Conservation (phyloP, 768 basidiomycete genomes). For the Pisolithus sp. region DNA sequence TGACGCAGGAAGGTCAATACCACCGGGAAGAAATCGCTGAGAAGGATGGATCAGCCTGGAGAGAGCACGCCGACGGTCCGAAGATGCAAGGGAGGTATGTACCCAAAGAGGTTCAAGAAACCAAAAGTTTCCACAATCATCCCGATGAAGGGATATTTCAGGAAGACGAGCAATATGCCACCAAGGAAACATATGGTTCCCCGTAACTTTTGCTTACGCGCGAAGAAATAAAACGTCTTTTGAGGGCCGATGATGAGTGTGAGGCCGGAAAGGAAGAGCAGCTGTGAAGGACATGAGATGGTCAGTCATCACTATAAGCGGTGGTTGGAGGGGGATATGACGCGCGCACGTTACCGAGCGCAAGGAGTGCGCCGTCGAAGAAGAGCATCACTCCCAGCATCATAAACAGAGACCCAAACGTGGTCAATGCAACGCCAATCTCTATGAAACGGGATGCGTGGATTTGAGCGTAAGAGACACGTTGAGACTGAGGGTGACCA, state of each 20-base stretch:
- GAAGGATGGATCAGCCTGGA: neutral
- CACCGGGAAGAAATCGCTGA: slow-evolving; percentile 97
- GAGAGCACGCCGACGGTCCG: slow-evolving; percentile 2
- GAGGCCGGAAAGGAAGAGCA: slow-evolving; percentile 90
- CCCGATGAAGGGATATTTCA: slow-evolving; percentile 93
- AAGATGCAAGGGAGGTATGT: slow-evolving; percentile 1
- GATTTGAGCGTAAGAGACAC: neutral
- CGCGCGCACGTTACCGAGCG: slow-evolving; percentile 87
- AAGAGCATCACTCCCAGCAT: slow-evolving; percentile 92
- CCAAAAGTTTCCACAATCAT: slow-evolving; percentile 94
- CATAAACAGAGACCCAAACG: slow-evolving; percentile 95
- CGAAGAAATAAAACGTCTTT: slow-evolving; percentile 98
- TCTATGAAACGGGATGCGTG: slow-evolving; percentile 42
- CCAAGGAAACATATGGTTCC: slow-evolving; percentile 86
- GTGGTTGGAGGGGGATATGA: too few relatives aligned
- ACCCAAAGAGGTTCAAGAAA: slow-evolving; percentile 98
- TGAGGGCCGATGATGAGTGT: slow-evolving; percentile 95
- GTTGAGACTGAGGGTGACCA: slow-evolving; percentile 2
- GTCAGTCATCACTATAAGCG: slow-evolving; percentile 4
- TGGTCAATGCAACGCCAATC: slow-evolving; percentile 94
- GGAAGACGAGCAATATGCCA: slow-evolving; percentile 87
- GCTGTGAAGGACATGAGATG: slow-evolving; percentile 36
- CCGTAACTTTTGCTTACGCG: slow-evolving; percentile 88
- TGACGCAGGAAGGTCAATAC: slow-evolving; percentile 95
- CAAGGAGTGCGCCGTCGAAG: slow-evolving; percentile 92